phyloP scores from a whole-genome alignment of 306 rosid genomes.

The Begonia fuchsioides region DNA sequence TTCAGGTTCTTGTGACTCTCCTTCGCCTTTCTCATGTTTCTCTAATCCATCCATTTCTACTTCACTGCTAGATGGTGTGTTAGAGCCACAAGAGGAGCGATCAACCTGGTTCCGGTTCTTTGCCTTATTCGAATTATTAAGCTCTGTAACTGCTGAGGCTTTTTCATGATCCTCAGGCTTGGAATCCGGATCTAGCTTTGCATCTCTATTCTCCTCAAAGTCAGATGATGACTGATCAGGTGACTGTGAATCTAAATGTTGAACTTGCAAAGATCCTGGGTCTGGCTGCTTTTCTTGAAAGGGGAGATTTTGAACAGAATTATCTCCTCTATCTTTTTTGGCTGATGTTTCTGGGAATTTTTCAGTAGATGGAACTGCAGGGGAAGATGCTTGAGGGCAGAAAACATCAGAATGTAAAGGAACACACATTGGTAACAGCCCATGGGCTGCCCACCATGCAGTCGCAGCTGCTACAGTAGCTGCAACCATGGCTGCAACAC shows the following conservation, averaged over 20 bases:
- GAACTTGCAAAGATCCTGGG: conserved; percentile 33
- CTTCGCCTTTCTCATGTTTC: too few relatives aligned
- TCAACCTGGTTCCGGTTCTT: too few relatives aligned
- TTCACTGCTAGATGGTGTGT: too few relatives aligned
- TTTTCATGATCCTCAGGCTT: too few relatives aligned
- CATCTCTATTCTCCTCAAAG: conserved; percentile 46
- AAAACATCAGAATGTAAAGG: conserved; percentile 57
- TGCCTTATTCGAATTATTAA: too few relatives aligned
- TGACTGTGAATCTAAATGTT: conserved; percentile 40
- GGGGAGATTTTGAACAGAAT: conserved; percentile 29
- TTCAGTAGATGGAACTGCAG: conserved; percentile 31
- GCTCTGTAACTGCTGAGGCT: too few relatives aligned
- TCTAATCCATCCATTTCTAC: too few relatives aligned
- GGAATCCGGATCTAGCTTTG: conserved; percentile 28
- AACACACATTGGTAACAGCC: conserved; percentile 70
- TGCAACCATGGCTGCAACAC: conserved; percentile 74
- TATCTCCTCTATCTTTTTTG: conserved; percentile 27
- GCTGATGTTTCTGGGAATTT: conserved; percentile 23
- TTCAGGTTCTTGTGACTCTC: too few relatives aligned
- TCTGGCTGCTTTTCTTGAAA: conserved; percentile 31
- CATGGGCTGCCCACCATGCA: conserved; percentile 99
- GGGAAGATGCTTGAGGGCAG: conserved; percentile 29
- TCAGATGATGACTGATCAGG: conserved; percentile 34
- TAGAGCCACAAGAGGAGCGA: too few relatives aligned
- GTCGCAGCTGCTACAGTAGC: conserved; percentile 96